phyloP scores from a whole-genome alignment of 192 early-diverging fungal species.

The Chytriomyces sp. region DNA sequence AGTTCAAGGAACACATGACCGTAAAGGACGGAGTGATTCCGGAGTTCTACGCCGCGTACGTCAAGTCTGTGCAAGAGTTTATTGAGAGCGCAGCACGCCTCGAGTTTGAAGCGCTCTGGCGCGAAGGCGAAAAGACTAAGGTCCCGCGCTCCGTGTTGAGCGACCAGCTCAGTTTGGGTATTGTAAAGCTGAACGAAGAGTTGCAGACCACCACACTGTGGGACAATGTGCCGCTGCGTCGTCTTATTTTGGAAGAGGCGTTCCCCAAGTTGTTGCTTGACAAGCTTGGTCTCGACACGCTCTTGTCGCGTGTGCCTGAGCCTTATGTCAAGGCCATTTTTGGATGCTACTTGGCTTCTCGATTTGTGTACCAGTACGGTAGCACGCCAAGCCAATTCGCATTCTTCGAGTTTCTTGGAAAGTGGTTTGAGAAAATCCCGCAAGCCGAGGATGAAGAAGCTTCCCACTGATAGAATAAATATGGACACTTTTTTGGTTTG shows the following conservation, averaged over 20 bases:
- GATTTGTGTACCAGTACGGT: constrained; percentile 96
- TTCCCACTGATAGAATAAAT: too few species aligned
- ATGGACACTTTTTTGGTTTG: too few species aligned
- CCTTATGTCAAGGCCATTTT: constrained; percentile 96
- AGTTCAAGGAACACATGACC: constrained; percentile 88
- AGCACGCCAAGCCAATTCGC: constrained; percentile 91
- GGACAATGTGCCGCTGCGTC: constrained; percentile 84
- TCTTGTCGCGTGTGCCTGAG: constrained; percentile 88
- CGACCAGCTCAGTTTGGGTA: constrained; percentile 88
- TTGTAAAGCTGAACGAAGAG: constrained; percentile 91
- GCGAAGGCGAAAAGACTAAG: constrained; percentile 76
- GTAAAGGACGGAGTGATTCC: constrained; percentile 77
- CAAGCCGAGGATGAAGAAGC: too few species aligned
- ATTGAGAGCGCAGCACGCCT: constrained; percentile 93
- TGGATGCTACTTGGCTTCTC: constrained; percentile 91
- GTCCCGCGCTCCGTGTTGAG: constrained; percentile 82
- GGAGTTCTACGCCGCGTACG: constrained; percentile 89
- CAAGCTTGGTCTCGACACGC: constrained; percentile 84
- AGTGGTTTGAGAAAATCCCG: constrained; percentile 62
- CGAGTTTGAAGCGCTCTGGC: constrained; percentile 95
- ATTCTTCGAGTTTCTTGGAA: constrained; percentile 95
- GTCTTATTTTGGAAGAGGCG: constrained; percentile 79
- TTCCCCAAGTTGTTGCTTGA: constrained; percentile 91
- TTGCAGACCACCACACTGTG: constrained; percentile 89
- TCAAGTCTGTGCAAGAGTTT: constrained; percentile 85